Conservation (phyloP, 805 yeast genomes). For the Candida sakaeoensis region DNA sequence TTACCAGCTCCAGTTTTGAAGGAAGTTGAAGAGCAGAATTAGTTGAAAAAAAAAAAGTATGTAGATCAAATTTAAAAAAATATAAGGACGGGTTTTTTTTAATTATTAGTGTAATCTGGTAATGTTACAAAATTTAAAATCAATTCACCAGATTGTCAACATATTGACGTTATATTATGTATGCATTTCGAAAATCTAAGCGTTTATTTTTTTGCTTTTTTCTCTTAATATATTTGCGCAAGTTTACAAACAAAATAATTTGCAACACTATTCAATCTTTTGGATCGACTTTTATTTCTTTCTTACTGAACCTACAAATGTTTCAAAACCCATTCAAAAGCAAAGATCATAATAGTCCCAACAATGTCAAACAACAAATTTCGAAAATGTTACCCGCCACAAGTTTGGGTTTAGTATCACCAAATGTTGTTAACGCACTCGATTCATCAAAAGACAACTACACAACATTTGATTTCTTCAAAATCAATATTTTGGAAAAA, state of each 20-base stretch:
- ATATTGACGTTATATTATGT: too few relatives aligned
- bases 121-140: too few relatives aligned
- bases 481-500: slow-evolving; percentile 17
- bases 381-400: slow-evolving; percentile 11
- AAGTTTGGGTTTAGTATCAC: slow-evolving; percentile 14
- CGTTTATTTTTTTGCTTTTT: neutral
- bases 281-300: too few relatives aligned
- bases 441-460: slow-evolving; percentile 12
- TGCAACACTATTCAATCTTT: slow-evolving; percentile 1
- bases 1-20: slow-evolving; percentile 9
- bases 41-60: slow-evolving; percentile 9
- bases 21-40: slow-evolving; percentile 13
- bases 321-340: neutral
- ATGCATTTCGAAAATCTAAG: too few relatives aligned
- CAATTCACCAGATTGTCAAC: too few relatives aligned
- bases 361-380: neutral
- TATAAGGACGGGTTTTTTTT: slow-evolving; percentile 4
- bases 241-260: neutral
- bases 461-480: slow-evolving; percentile 16
- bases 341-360: neutral
- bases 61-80: neutral
- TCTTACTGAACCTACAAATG: too few relatives aligned
- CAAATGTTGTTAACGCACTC: slow-evolving; percentile 12
- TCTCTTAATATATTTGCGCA: neutral
- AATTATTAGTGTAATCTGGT: too few relatives aligned